Percentiles rank a stretch among this genome's conserved stretches.
These are phyloP conservation scores for Cercophora newfieldiana DNA, from an alignment of 495 filamentous ascomycete species.

Conservation along the genomic window DNA sequence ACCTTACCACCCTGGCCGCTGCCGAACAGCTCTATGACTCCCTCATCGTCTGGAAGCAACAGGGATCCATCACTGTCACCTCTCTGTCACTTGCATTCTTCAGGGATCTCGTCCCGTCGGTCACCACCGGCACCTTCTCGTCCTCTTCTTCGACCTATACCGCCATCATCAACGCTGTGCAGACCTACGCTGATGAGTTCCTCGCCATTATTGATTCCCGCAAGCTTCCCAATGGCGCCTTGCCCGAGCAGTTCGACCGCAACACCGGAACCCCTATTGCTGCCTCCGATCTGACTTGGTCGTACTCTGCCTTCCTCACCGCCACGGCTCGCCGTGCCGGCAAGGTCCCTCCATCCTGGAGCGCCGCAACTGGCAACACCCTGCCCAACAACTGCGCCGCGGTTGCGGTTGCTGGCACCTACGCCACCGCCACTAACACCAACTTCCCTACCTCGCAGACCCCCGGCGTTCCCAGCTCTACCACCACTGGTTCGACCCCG, in stretches of 20 bases:
- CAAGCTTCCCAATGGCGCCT: conserved; percentile 50
- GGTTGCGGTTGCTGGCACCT: conserved; percentile 57
- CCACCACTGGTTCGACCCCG: conserved; percentile 38
- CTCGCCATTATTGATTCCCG: conserved; percentile 54
- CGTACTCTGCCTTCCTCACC: conserved; percentile 64
- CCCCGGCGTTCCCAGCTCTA: conserved; percentile 23
- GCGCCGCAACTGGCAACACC: conserved; percentile 44
- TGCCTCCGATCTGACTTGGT: conserved; percentile 67
- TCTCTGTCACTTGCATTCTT: conserved; percentile 59
- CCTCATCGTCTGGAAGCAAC: conserved; percentile 58
- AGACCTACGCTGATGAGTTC: conserved; percentile 66
- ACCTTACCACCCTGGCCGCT: conserved; percentile 62
- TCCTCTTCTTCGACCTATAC: conserved; percentile 49
- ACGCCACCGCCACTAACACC: conserved; percentile 54
- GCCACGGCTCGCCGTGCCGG: conserved; percentile 51
- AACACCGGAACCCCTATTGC: conserved; percentile 53
- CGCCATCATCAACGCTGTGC: conserved; percentile 53
- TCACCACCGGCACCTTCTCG: conserved; percentile 52
- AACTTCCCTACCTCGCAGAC: conserved; percentile 59
- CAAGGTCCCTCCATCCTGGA: conserved; percentile 56
- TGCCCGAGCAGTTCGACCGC: conserved; percentile 63
- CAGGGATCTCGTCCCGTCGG: conserved; percentile 49
- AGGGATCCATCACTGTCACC: conserved; percentile 54
- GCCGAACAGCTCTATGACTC: conserved; percentile 68
- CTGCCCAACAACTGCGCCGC: conserved; percentile 56